Evolutionary conservation across 2,329 filamentous ascomycete species (phyloP), one percentile per base, ranked within the genome.

Genomic region (Cyclaneusma minus): DNA sequence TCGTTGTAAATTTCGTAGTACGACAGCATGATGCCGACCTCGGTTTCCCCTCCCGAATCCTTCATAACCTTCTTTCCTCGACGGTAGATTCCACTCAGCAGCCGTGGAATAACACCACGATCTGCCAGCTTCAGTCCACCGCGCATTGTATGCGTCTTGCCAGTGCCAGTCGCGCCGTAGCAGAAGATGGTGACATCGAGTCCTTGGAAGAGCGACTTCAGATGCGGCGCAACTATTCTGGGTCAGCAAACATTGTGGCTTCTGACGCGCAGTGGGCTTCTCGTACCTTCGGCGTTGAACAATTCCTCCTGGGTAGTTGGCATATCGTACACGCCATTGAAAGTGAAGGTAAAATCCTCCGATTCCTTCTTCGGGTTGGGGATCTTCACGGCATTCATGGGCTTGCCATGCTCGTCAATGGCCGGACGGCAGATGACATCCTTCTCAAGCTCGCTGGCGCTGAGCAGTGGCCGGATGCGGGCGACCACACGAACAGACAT

Each of bases 1-100:
- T 94, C 85, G 50, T 91, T 93, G 55, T 94, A 94, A 38, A 94
- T 93, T 50, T 94, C 85, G 55, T 92, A 93, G 55, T 94, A 94
- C 15, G 81, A 85, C 43, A 94, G 64, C 8, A 70, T 62, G 10
- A 93, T 81, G 6, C 69, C 58, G 13, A 91, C 80, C 2, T 58
- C 62, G 1, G 75, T 85, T 27, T 70, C 58, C 7, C 74, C 80
- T 4, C 63, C 60, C 3, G 73, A 67, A 43, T 92, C 84, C 51
- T 87, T 89, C 37, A 70, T 66, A 11, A 89, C 74, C 58, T 91
- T 92, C 52, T 83, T 80, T 35, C 77, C 76, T 33, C 82, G 65
- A 24, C 87, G 69, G 49, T 87, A 95, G 31, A 95, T 79, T 39
- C 69, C 71, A 51, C 82, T 91, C 22, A 94, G 62, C 29, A 93